These are phyloP conservation scores for Helicosporidium sp. DNA, from an alignment of 139 green algal species.

Conservation along the genomic window DNA sequence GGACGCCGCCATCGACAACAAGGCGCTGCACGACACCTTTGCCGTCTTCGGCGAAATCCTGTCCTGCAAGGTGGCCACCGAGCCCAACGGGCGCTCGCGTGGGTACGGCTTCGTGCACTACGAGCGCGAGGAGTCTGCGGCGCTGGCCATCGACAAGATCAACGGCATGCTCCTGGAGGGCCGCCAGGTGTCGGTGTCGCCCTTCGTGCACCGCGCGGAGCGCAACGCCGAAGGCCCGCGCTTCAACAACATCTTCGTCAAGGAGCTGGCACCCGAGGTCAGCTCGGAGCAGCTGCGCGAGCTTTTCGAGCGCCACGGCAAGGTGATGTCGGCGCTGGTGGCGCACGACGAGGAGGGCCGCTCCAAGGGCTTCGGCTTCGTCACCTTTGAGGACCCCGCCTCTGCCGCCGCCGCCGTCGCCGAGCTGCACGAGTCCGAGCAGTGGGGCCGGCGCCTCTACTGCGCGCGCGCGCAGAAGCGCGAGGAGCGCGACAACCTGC, in stretches of 20 bases:
- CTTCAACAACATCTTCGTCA: constrained; percentile 86
- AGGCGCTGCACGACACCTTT: constrained; percentile 85
- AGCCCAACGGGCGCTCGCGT: constrained; percentile 39
- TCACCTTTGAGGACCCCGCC: constrained; percentile 66
- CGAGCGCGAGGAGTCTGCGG: constrained; percentile 52
- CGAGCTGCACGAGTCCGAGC: constrained; percentile 28
- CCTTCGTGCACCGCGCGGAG: constrained; percentile 59
- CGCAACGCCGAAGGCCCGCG: constrained; percentile 30
- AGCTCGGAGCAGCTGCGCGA: constrained; percentile 42
- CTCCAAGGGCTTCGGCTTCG: constrained; percentile 76
- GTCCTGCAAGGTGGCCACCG: constrained; percentile 41
- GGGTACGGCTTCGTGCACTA: constrained; percentile 92
- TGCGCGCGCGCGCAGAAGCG: constrained; percentile 69
- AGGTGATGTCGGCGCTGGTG: constrained; percentile 41
- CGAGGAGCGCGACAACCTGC: constrained; percentile 53
- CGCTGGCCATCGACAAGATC: constrained; percentile 61
- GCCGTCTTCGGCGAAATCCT: constrained; percentile 72
- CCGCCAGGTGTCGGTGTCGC: constrained; percentile 59
- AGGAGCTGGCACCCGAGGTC: constrained; percentile 56
- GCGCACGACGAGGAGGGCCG: constrained; percentile 52
- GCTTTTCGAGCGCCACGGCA: constrained; percentile 49
- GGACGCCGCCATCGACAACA: constrained; percentile 77
- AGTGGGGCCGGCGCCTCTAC: constrained; percentile 39
- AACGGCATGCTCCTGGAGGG: constrained; percentile 50
- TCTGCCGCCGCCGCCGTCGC: constrained; percentile 49